Conservation (phyloP, 352 stramenopile species). For the Saprolegnia diclina region DNA sequence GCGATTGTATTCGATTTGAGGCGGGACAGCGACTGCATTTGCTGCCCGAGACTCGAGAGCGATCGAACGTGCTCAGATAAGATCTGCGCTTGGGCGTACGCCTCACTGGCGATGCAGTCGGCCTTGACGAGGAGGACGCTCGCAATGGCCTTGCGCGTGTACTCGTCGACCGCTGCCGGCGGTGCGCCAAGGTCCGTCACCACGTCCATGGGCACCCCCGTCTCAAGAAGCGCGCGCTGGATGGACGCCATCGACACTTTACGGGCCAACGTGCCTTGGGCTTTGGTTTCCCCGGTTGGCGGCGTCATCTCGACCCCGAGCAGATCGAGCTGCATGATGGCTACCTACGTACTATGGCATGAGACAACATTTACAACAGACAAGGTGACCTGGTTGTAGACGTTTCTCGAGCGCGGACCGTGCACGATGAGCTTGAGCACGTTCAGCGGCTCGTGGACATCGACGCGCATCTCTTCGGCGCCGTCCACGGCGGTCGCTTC, state of each 20-base stretch:
- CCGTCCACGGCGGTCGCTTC: not conserved
- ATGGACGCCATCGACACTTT: slow-evolving; percentile 10
- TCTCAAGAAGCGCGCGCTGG: slow-evolving; percentile 18
- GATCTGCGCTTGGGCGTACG: slow-evolving; percentile 5
- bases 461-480: not conserved
- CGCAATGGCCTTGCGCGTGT: slow-evolving; percentile 19
- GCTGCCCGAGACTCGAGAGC: slow-evolving; percentile 16
- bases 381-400: slow-evolving; percentile 12
- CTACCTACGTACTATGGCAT: slow-evolving; percentile 10
- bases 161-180: slow-evolving; percentile 6
- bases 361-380: not conserved
- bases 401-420: not conserved
- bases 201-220: slow-evolving; percentile 11
- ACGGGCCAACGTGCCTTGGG: not conserved
- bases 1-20: slow-evolving; percentile 2
- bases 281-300: not conserved
- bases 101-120: slow-evolving; percentile 11
- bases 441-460: slow-evolving; percentile 21
- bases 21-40: not conserved
- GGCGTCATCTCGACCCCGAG: not conserved
- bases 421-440: slow-evolving; percentile 23
- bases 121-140: slow-evolving; percentile 6
- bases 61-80: not conserved
- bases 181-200: not conserved
- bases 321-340: slow-evolving; percentile 19